Base-by-base conservation (phyloP, 352 stramenopile species). In the Pythium angustatum region DNA sequence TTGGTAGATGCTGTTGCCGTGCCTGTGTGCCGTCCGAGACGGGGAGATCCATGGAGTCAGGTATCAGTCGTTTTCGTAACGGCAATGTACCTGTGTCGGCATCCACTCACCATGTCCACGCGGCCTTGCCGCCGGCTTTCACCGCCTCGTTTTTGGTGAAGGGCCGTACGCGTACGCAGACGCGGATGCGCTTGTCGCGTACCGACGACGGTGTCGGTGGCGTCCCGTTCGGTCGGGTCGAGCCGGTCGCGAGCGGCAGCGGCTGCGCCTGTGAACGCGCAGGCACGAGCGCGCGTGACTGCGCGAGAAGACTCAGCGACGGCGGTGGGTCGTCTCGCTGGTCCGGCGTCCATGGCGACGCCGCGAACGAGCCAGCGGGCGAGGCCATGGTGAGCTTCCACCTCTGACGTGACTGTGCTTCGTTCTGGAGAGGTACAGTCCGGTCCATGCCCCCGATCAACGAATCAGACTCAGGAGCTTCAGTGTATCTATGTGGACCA, bases 1-100 rank as follows among this genome's bases (percentile, higher is more conserved):
- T 67, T 95, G 88, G 77, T 90, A 90, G 77, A 97, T 96, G 59
- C 75, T 91, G 68, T 93, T 91, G 44, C 88, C 77, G 47, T 96
- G 80, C 86, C 86, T 92, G n/a, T n/a, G n/a, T n/a, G n/a, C n/a
- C n/a, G n/a, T n/a, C n/a, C n/a, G n/a, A n/a, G n/a, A n/a, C n/a
- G n/a, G n/a, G n/a, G n/a, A n/a, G n/a, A n/a, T n/a, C n/a, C n/a
- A n/a, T n/a, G n/a, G n/a, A n/a, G n/a, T n/a, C n/a, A n/a, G n/a
- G n/a, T n/a, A n/a, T n/a, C n/a, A n/a, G n/a, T n/a, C n/a, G n/a
- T n/a, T n/a, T n/a, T n/a, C n/a, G n/a, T n/a, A n/a, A n/a, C n/a
- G n/a, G n/a, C n/a, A n/a, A n/a, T n/a, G n/a, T n/a, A n/a, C n/a
- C n/a, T n/a, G n/a, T n/a, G n/a, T n/a, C 2, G n/a, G 47, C 22